Base-by-base conservation (phyloP, 306 rosid species). In the Lathyrus aphaca region DNA sequence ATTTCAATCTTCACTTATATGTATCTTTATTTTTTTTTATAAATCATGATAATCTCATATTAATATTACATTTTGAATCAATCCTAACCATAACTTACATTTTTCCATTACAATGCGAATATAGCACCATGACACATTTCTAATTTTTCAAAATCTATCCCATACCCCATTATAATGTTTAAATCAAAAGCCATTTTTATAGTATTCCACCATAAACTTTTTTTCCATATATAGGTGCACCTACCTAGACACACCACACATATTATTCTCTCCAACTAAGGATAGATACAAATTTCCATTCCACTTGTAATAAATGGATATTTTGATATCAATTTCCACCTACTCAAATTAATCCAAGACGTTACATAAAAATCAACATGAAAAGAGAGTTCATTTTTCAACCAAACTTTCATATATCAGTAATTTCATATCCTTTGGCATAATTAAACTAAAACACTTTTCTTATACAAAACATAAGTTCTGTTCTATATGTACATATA, bases 281-380 rank as follows among this genome's bases (percentile, higher is more conserved):
- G 12, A 58, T 59, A 58, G 6, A 48, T 75, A 63, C 68, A 76
- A 76, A 76, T 25, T 25, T 38, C 37, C 35, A 13, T 6, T 27
- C 56, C 64, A 68, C 16, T 42, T 38, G 43, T 23, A 5, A 53
- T 10, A 53, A 19, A 53, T 19, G 5, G 29, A 44, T 23, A 65
- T 21, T 46, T 27, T 73, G 55, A 56, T 25, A 32, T 19, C 49
- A 10, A 19, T 40, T 11, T 35, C 35, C 8, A 4, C 25, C 38
- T 48, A 68, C 59, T 43, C 30, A 61, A 60, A 48, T 7, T 12
- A 53, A 63, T 71, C 77, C 15, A 58, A 70, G 51, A 64, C 10
- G 43, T 2, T 37, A 16, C 37, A 55, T 8, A 55, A 46, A 43
- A 70, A 70, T 14, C 3, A 56, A 64, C 39, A 44, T 64, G 5